A percentile compares a stretch with the other conserved stretches of the same genome.
phyloP scores from a whole-genome alignment of 805 yeast genomes.

The Ogataea minuta region DNA sequence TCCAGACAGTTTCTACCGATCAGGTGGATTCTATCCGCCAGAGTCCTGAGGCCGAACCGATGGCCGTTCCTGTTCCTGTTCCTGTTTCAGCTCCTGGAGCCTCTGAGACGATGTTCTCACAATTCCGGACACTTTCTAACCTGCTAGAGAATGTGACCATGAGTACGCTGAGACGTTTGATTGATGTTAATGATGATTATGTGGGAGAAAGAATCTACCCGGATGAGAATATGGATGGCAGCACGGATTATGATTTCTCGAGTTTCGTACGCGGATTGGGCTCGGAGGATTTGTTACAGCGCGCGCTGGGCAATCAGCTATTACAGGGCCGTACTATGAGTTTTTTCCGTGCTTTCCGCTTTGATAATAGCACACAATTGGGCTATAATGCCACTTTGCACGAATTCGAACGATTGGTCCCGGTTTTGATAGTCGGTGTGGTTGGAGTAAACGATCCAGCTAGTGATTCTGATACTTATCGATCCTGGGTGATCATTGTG shows the following conservation, averaged over 20 bases:
- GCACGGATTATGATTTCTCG: slow-evolving; percentile 39
- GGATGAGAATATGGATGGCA: slow-evolving; percentile 8
- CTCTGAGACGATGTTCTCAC: slow-evolving; percentile 16
- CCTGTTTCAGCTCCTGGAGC: slow-evolving; percentile 2
- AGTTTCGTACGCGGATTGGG: slow-evolving; percentile 39
- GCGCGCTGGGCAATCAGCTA: slow-evolving; percentile 31
- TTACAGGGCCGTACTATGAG: slow-evolving; percentile 30
- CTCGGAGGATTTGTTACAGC: slow-evolving; percentile 24
- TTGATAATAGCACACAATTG: slow-evolving; percentile 27
- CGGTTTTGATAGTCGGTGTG: slow-evolving; percentile 33
- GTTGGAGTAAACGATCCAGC: slow-evolving; percentile 27
- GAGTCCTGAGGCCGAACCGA: neutral
- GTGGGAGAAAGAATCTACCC: slow-evolving; percentile 25
- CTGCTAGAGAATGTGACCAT: slow-evolving; percentile 29
- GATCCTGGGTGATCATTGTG: slow-evolving; percentile 63
- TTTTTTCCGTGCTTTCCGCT: slow-evolving; percentile 45
- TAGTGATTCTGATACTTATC: slow-evolving; percentile 22
- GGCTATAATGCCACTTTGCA: slow-evolving; percentile 14
- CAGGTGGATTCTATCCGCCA: neutral
- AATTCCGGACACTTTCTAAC: slow-evolving; percentile 28
- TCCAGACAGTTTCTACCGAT: slow-evolving; percentile 1
- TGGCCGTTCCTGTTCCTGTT: too few relatives aligned
- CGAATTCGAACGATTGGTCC: slow-evolving; percentile 24
- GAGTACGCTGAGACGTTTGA: slow-evolving; percentile 26
- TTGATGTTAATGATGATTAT: slow-evolving; percentile 16